Conservation (phyloP, 345 rosid species). For the Hibiscus mutabilis region DNA sequence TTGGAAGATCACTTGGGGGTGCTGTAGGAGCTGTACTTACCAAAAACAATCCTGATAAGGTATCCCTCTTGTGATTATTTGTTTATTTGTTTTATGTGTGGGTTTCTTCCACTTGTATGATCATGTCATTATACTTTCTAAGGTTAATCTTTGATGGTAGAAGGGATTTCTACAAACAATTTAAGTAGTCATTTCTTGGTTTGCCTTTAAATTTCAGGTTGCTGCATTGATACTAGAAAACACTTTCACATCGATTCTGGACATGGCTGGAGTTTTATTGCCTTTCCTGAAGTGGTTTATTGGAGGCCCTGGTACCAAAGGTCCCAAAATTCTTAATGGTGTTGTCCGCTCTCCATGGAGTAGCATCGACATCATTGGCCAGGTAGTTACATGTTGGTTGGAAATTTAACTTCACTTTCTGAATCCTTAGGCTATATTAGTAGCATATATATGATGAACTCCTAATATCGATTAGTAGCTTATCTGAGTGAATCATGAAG, state of each 20-base stretch:
- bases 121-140: not conserved
- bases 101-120: not conserved
- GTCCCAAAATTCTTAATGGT: slow-evolving; percentile 78
- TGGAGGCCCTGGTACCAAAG: slow-evolving; percentile 72
- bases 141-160: too few relatives aligned
- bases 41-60: slow-evolving; percentile 91
- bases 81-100: not conserved
- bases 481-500: not conserved
- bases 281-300: slow-evolving; percentile 97
- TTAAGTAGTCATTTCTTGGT: slow-evolving; percentile 2
- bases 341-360: slow-evolving; percentile 98
- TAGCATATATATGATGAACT: not conserved
- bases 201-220: slow-evolving; percentile 43
- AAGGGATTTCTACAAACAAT: not conserved
- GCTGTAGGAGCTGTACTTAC: slow-evolving; percentile 91
- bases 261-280: slow-evolving; percentile 92
- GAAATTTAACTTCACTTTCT: slow-evolving; percentile 9
- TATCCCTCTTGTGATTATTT: slow-evolving; percentile 15
- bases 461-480: not conserved
- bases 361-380: slow-evolving; percentile 67
- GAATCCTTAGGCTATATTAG: not conserved
- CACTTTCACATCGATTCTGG: slow-evolving; percentile 95
- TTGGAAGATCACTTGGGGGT: slow-evolving; percentile 99
- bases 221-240: slow-evolving; percentile 84
- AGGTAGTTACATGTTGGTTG: slow-evolving; percentile 43